Percentiles rank a stretch among this genome's conserved stretches.
Evolutionary conservation across 495 filamentous ascomycete species (phyloP).

Genomic region (Trypethelium eluteriae): DNA sequence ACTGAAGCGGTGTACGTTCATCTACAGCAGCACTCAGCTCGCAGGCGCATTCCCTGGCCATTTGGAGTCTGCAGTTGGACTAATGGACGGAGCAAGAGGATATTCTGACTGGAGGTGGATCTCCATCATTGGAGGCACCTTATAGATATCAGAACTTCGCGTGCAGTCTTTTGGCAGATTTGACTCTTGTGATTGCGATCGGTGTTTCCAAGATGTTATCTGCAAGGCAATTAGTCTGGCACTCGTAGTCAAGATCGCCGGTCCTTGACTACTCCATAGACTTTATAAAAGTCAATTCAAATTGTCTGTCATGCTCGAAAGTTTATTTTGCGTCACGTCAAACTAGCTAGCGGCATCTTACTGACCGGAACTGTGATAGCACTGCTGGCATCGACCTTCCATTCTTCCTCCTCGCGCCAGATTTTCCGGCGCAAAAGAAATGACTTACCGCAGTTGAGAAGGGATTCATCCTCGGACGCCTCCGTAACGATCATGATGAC

Average conservation of each 20-base stretch:
- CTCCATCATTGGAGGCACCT: constrained; percentile 20
- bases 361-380: neutral
- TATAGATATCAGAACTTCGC: neutral
- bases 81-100: constrained; percentile 19
- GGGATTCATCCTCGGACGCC: constrained; percentile 37
- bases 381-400: constrained; percentile 39
- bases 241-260: neutral
- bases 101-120: constrained; percentile 22
- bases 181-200: neutral
- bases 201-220: neutral
- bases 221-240: neutral
- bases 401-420: constrained; percentile 37
- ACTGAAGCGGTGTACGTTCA: constrained; percentile 19
- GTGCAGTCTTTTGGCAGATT: too few species aligned
- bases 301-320: neutral
- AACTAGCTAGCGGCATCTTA: neutral
- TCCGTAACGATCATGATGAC: constrained; percentile 9
- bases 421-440: constrained; percentile 39
- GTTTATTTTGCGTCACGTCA: neutral
- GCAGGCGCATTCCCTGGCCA: constrained; percentile 15
- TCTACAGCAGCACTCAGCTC: constrained; percentile 14
- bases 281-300: too few species aligned
- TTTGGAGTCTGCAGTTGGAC: constrained; percentile 14
- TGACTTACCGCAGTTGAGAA: constrained; percentile 37
- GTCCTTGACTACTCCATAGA: too few species aligned